Percentiles rank a stretch among this genome's conserved stretches.
Conservation (phyloP, 495 filamentous ascomycete species). For the Copromyces sp. region DNA sequence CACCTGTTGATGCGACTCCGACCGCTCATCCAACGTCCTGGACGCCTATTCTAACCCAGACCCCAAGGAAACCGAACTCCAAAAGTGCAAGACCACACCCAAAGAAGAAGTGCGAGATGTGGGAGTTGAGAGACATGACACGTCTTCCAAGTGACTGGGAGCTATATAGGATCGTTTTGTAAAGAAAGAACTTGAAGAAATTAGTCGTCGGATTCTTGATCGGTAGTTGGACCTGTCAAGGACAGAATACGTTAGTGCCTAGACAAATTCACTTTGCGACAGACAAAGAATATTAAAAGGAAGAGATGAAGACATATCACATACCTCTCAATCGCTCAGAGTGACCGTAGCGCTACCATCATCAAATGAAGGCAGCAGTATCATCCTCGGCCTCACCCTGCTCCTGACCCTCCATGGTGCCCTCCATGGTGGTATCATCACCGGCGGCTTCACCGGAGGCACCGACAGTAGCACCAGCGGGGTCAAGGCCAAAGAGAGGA, state of each 20-base stretch:
- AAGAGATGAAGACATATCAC: not conserved
- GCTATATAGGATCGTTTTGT: too few species aligned
- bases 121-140: not conserved
- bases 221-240: too few species aligned
- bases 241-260: not conserved
- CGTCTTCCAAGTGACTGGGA: too few species aligned
- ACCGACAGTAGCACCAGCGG: not conserved
- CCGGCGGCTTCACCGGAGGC: not conserved
- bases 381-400: not conserved
- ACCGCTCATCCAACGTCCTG: not conserved
- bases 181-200: too few species aligned
- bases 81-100: not conserved
- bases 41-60: not conserved
- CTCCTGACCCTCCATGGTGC: too few species aligned
- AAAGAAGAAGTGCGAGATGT: not conserved
- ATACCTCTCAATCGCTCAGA: not conserved
- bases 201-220: too few species aligned
- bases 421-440: not conserved
- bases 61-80: not conserved
- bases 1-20: not conserved
- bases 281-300: not conserved
- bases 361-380: not conserved
- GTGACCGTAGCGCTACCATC: not conserved
- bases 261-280: not conserved
- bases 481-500: not conserved